Conservation (phyloP, 805 yeast genomes). For the Metschnikowia borealis region DNA sequence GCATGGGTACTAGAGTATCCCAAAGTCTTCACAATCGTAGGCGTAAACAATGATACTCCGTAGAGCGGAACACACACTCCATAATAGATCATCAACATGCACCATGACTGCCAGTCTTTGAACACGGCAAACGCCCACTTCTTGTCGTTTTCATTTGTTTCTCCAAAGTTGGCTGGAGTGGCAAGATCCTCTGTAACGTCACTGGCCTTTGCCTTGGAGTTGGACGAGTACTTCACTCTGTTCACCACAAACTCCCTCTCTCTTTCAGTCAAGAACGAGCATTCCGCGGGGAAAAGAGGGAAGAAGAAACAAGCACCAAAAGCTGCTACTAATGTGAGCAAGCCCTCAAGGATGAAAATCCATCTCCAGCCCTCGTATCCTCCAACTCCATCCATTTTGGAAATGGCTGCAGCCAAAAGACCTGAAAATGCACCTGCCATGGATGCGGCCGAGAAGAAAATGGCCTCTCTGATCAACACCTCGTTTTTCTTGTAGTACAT, state of each 20-base stretch:
- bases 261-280: constrained; percentile 9
- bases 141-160: constrained; percentile 10
- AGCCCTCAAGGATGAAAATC: constrained; percentile 17
- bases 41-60: constrained; percentile 41
- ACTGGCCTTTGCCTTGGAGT: neutral
- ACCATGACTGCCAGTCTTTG: constrained; percentile 28
- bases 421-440: constrained; percentile 80
- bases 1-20: constrained; percentile 41
- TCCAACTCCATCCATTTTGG: constrained; percentile 44
- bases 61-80: constrained; percentile 32
- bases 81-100: constrained; percentile 24
- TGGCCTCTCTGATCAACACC: constrained; percentile 64
- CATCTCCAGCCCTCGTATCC: constrained; percentile 19
- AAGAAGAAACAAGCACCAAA: constrained; percentile 7
- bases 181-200: neutral
- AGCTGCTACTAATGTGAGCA: constrained; percentile 10
- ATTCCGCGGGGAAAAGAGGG: constrained; percentile 11
- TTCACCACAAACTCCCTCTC: constrained; percentile 14
- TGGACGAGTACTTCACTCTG: constrained; percentile 10
- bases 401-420: constrained; percentile 62
- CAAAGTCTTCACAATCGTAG: constrained; percentile 41
- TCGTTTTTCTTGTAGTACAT: constrained; percentile 63
- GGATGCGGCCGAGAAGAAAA: constrained; percentile 67
- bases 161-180: constrained; percentile 8
- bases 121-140: constrained; percentile 19